Percentiles rank a stretch among this genome's conserved stretches.
These are phyloP conservation scores for Mycena rosella DNA, from an alignment of 768 basidiomycete species.

Conservation along the genomic window DNA sequence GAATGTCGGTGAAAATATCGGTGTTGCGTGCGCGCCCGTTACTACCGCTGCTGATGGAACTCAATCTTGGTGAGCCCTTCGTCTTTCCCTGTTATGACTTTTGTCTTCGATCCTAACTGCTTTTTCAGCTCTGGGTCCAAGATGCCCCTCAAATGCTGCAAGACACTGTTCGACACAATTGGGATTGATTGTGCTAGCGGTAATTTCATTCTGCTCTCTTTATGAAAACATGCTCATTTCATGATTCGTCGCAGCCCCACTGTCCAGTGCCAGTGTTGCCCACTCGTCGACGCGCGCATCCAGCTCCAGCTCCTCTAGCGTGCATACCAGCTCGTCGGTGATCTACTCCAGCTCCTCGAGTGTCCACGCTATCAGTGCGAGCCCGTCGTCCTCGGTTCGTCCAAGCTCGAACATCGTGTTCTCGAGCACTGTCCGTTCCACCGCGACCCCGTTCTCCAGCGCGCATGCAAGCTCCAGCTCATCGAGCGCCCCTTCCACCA, in stretches of 20 bases:
- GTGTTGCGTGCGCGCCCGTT: conserved; percentile 1
- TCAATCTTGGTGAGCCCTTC: conserved; percentile 11
- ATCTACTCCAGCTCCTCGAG: no score
- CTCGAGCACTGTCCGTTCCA: no score
- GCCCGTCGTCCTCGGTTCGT: no score
- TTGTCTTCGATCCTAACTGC: not conserved
- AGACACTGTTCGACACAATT: not conserved
- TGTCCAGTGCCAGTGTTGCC: no score
- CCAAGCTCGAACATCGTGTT: no score
- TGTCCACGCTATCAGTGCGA: no score
- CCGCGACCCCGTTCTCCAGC: no score
- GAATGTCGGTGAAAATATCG: conserved; percentile 8
- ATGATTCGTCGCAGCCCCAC: no score
- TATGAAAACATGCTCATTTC: not conserved
- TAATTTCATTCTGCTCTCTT: not conserved
- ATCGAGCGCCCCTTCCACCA: no score
- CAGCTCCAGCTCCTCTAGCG: not conserved
- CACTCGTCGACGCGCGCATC: no score
- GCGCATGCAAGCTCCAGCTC: no score
- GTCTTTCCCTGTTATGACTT: not conserved
- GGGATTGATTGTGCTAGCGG: not conserved
- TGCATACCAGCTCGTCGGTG: conserved; percentile 3
- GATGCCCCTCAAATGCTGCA: conserved; percentile 8
- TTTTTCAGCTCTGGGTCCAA: conserved; percentile 11
- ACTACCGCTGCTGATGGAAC: conserved; percentile 3